Evolutionary conservation across 1,284 basidiomycete species (phyloP).

Genomic region (Takashimella tepidaria): DNA sequence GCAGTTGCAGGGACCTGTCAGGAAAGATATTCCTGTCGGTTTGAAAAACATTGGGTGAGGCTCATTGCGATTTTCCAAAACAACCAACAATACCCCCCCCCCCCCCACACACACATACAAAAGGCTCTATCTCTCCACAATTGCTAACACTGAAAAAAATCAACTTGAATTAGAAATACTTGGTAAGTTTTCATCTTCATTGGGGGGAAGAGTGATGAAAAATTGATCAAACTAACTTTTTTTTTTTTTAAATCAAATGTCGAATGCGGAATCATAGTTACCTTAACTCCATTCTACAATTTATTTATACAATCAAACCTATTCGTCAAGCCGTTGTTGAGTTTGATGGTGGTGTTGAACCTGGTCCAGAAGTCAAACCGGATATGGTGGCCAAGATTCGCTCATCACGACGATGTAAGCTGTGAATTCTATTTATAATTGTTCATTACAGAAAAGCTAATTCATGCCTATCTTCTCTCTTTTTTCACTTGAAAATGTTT

Average conservation of each 20-base stretch:
- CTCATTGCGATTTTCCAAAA: conserved; percentile 39
- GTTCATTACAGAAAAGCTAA: no score
- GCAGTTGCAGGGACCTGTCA: conserved; percentile 21
- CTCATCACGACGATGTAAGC: conserved; percentile 36
- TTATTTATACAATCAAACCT: conserved; percentile 44
- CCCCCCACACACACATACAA: no score
- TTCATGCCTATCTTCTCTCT: no score
- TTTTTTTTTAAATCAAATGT: no score
- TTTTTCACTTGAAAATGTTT: rapidly evolving
- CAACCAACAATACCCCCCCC: background rate
- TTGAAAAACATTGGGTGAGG: conserved; percentile 46
- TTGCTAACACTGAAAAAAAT: no score
- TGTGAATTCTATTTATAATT: no score
- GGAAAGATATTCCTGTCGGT: conserved; percentile 44
- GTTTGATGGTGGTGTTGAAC: conserved; percentile 17
- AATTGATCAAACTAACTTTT: no score
- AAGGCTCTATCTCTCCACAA: no score
- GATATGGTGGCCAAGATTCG: conserved; percentile 19
- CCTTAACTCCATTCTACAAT: conserved; percentile 46
- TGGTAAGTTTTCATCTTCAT: no score
- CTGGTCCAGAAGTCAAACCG: conserved; percentile 12
- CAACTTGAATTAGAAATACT: no score
- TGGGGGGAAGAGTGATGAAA: no score
- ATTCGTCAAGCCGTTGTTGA: conserved; percentile 39
- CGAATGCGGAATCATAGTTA: no score